Evolutionary conservation across 352 stramenopile species (phyloP), one percentile per base, ranked within the genome.

Genomic region (Pythium sp.): DNA sequence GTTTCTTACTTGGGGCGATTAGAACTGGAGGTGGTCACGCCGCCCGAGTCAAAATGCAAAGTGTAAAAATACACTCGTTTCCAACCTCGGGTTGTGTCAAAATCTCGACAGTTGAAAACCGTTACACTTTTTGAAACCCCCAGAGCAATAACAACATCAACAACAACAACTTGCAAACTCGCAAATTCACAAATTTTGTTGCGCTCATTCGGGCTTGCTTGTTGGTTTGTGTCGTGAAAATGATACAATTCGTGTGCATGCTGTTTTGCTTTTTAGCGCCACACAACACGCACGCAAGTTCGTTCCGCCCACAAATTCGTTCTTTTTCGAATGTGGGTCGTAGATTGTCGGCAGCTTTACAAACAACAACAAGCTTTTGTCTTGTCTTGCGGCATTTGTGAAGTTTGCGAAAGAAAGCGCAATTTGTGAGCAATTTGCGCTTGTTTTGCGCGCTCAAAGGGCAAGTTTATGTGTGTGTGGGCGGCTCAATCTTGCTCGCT

Each of bases 261-360:
- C 22, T 49, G n/a, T 9, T 53, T 55, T 14, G 5, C 3, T 57
- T 34, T 32, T 34, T 11, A 32, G 24, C 34, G 51, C 22, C 8
- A 57, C n/a, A 34, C 53, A 58, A 28, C 22, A 43, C 7, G 54
- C n/a, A 22, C 18, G 54, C 54, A 36, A 58, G 28, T n/a, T 20
- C 20, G 53, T 43, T 46, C 55, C 32, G 15, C 30, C 55, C 55
- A 6, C 36, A n/a, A 41, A 61, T 24, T 24, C 20, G 55, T 61
- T 61, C 55, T 22, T 61, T 61, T 61, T 61, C 30, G 28, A 61
- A 61, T 61, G 18, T 22, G 28, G 55, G 15, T 49, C 55, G 28
- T 30, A 61, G 46, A 61, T 61, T 61, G 55, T 20, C n/a, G 20
- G 18, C 43, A 51, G 24, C 43, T 51, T 36, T 58, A 46, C 12